These are phyloP conservation scores for Yarrowia phangngaensis DNA, from an alignment of 805 yeast genomes.

Conservation along the genomic window DNA sequence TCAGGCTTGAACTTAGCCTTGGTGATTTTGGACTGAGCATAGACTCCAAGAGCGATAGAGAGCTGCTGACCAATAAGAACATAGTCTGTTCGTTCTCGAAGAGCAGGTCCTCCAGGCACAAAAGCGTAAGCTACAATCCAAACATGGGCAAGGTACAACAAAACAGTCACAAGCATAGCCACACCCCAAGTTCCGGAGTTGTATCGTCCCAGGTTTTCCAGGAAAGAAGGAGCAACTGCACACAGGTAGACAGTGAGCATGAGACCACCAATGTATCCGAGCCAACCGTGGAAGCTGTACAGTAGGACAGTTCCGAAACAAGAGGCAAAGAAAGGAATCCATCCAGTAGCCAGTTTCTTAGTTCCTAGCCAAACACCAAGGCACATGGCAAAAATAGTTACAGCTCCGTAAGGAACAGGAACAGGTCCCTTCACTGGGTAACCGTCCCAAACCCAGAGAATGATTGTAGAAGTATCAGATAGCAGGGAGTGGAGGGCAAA, in stretches of 20 bases:
- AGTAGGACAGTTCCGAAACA: slow-evolving; percentile 51
- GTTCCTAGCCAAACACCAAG: slow-evolving; percentile 53
- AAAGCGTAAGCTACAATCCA: slow-evolving; percentile 99
- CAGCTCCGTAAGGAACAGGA: slow-evolving; percentile 78
- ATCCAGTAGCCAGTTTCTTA: slow-evolving; percentile 34
- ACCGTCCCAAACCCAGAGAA: slow-evolving; percentile 97
- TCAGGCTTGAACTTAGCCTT: slow-evolving; percentile 28
- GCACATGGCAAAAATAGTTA: slow-evolving; percentile 57
- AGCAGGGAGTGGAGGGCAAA: slow-evolving; percentile 70
- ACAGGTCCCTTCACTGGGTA: slow-evolving; percentile 82
- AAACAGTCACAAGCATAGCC: slow-evolving; percentile 47
- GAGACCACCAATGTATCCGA: slow-evolving; percentile 71
- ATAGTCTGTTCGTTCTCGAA: slow-evolving; percentile 85
- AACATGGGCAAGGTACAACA: slow-evolving; percentile 74
- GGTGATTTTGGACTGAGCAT: slow-evolving; percentile 32
- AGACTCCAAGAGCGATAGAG: slow-evolving; percentile 53
- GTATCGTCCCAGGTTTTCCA: slow-evolving; percentile 54
- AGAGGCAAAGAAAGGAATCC: slow-evolving; percentile 45
- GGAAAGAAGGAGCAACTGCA: slow-evolving; percentile 56
- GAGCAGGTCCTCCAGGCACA: slow-evolving; percentile 86
- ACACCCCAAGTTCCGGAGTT: slow-evolving; percentile 51
- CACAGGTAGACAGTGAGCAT: slow-evolving; percentile 57
- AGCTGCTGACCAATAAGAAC: slow-evolving; percentile 57
- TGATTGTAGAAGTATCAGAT: slow-evolving; percentile 79
- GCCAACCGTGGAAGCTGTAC: slow-evolving; percentile 59